phyloP scores from a whole-genome alignment of 2,329 filamentous ascomycete genomes.

The Ilyonectria sp. region DNA sequence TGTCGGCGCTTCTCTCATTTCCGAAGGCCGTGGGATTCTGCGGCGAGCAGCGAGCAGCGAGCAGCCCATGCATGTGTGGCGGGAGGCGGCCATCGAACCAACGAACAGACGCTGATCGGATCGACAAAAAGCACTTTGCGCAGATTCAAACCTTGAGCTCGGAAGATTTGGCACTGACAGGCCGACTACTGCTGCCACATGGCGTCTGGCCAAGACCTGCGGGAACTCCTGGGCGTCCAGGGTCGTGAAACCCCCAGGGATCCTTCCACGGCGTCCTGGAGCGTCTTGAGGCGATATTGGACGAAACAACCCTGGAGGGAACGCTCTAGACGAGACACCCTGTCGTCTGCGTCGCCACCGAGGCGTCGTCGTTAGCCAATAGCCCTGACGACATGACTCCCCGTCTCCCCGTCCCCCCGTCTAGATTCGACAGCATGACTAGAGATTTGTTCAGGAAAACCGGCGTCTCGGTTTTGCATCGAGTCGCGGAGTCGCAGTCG shows the following conservation, averaged over 20 bases:
- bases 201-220: neutral
- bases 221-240: conserved; percentile 1
- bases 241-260: conserved; percentile 17
- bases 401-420: neutral
- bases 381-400: neutral
- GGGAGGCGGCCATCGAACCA: neutral
- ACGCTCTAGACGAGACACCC: neutral
- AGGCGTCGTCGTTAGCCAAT: neutral
- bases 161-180: conserved; percentile 2
- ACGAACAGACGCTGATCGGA: neutral
- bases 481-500: conserved; percentile 3
- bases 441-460: neutral
- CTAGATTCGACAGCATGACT: too few relatives aligned
- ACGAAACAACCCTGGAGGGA: neutral
- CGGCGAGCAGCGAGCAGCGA: too few relatives aligned
- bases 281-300: neutral
- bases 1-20: neutral
- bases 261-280: neutral
- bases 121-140: conserved; percentile 3
- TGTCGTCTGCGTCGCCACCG: neutral
- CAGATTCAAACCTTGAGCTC: neutral
- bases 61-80: neutral
- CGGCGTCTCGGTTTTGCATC: conserved; percentile 1
- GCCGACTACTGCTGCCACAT: neutral
- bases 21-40: neutral